Base-by-base conservation (phyloP, 2,329 filamentous ascomycete species). In the Aureobasidium zeae region DNA sequence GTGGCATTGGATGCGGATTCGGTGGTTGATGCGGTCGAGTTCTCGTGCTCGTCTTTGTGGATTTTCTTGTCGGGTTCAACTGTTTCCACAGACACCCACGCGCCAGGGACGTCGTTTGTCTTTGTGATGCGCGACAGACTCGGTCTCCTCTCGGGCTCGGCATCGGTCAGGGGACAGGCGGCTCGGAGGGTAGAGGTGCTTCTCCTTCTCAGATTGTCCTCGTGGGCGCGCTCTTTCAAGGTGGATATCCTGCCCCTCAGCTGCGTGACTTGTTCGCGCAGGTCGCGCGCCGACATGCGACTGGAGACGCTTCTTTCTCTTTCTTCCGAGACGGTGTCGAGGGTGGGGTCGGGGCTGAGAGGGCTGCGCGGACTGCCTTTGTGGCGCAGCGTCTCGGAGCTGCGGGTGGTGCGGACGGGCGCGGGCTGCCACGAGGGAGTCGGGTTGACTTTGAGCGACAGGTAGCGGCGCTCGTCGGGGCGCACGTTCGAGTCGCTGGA, bases 261-360 rank as follows among this genome's bases (percentile, higher is more conserved):
- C 42, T 83, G 86, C 45, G 83, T 79, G 75, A 94, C 85, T 59
- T 94, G 86, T 51, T 86, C 81, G 48, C 86, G 85, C 31, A 94
- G 68, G 55, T 78, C 76, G 7, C 81, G 77, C 56, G 80, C 73
- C 33, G 48, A 42, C 19, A 34, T 21, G 16, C 22, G 25, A 10
- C 21, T 17, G 7, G 24, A 35, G 5, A 26, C 46, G n/a, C 19
- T 39, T 3, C 24, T 24, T 13, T 67, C 64, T 3, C 24, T 24
- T 13, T 67, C 64, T 48, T 70, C 67, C 4, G 54, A 59, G 17
- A 70, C 51, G 1, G 66, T 63, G 41, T 65, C 66, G 17, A 70
- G 52, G 25, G 50, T 52, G 3, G 55, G 59, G 24, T 63, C 64
- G 25, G 63, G 62, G n/a, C 66, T 67, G 8, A 57, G 29, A 3